phyloP scores from a whole-genome alignment of 805 yeast genomes.

The Barnettozyma populi region DNA sequence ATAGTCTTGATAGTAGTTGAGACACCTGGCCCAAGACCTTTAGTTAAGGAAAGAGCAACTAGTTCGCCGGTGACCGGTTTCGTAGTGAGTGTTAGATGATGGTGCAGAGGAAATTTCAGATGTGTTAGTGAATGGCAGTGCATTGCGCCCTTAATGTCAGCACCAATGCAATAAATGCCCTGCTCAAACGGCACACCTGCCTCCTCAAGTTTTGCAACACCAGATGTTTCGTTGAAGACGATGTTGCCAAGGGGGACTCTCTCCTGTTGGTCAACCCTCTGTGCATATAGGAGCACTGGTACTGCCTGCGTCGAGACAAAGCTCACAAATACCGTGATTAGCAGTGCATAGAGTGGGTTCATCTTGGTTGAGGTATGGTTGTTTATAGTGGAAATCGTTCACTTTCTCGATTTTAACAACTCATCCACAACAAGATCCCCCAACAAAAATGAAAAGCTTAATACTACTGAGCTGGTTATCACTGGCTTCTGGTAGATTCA shows the following conservation, averaged over 20 bases:
- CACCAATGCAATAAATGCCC: constrained; percentile 23
- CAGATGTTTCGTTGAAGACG: constrained; percentile 1
- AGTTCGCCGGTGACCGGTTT: constrained; percentile 19
- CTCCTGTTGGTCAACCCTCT: not conserved
- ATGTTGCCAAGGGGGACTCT: constrained; percentile 1
- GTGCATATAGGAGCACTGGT: constrained; percentile 3
- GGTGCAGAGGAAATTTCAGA: constrained; percentile 16
- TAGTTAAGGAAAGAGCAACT: constrained; percentile 10
- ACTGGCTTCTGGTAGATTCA: constrained; percentile 8
- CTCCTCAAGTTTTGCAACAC: constrained; percentile 1
- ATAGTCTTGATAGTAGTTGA: constrained; percentile 9
- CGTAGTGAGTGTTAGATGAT: constrained; percentile 13
- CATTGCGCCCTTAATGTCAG: constrained; percentile 11
- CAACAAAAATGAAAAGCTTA: not conserved
- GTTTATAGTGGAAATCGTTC: not conserved
- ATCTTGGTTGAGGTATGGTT: not conserved
- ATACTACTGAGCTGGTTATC: not conserved
- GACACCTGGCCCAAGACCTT: constrained; percentile 11
- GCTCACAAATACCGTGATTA: not conserved
- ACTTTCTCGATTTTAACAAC: no score
- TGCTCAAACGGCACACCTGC: not conserved
- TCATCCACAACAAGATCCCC: no score
- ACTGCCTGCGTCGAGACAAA: not conserved
- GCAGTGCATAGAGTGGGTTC: not conserved
- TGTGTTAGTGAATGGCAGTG: constrained; percentile 16